Base-by-base conservation (phyloP, 257 asterid species). In the Hygrophila difformis region DNA sequence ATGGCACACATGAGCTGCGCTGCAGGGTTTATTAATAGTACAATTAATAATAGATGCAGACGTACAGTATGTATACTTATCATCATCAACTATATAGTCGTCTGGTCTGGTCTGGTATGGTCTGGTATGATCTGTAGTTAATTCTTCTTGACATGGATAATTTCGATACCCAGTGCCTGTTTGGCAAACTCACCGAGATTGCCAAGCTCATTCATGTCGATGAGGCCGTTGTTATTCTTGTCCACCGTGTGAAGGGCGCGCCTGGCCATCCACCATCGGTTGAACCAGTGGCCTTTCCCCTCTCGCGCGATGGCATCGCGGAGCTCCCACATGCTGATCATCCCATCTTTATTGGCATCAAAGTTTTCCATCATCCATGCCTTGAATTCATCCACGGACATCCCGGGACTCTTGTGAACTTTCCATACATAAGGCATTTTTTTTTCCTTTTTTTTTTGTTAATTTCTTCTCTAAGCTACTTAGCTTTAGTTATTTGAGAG, bases 381-480 rank as follows among this genome's bases (percentile, higher is more conserved):
- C 63, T 55, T 66, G 64, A 63, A 71, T n/a, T 63, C 71, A 14
- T 63, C 64, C 0, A 47, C 21, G n/a, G 39, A 59, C 71, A 67
- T 51, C 2, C 39, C 66, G 29, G 29, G 29, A 7, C 29, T 24
- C 7, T 24, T 24, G 29, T 7, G 29, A 3, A 2, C 29, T 3
- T n/a, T n/a, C n/a, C n/a, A n/a, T n/a, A n/a, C n/a, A n/a, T n/a
- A n/a, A n/a, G n/a, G n/a, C n/a, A n/a, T n/a, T n/a, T n/a, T n/a
- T n/a, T n/a, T n/a, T n/a, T n/a, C n/a, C n/a, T n/a, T n/a, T n/a
- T n/a, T n/a, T n/a, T n/a, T n/a, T n/a, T n/a, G n/a, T n/a, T n/a
- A n/a, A n/a, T n/a, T n/a, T n/a, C n/a, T n/a, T n/a, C n/a, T n/a
- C n/a, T n/a, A n/a, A n/a, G n/a, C n/a, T n/a, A n/a, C n/a, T n/a